phyloP scores from a whole-genome alignment of 306 rosid species.

The Cicer pinnatifidum region DNA sequence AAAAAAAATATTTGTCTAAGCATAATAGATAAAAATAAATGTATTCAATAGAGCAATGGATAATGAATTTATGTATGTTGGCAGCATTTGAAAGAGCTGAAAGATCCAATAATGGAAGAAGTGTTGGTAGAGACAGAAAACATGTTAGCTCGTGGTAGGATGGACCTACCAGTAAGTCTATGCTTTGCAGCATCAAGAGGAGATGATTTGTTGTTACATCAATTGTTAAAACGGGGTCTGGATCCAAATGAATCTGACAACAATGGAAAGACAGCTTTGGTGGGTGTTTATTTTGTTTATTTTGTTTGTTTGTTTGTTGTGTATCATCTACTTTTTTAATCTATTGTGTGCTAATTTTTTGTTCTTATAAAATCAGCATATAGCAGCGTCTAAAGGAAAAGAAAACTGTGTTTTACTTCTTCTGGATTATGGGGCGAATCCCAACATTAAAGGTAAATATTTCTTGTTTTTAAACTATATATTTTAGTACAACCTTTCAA shows the following conservation, averaged over 20 bases:
- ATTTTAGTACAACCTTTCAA: neutral
- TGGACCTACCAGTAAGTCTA: conserved; percentile 87
- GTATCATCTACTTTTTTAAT: neutral
- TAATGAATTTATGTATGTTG: neutral
- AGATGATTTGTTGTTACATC: conserved; percentile 77
- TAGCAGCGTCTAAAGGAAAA: conserved; percentile 74
- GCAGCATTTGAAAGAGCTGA: conserved; percentile 74
- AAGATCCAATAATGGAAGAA: conserved; percentile 85
- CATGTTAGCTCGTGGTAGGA: conserved; percentile 82
- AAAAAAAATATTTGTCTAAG: too few relatives aligned
- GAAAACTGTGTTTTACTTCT: conserved; percentile 74
- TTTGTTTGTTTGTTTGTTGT: neutral
- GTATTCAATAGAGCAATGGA: conserved; percentile 8
- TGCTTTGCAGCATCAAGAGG: conserved; percentile 84
- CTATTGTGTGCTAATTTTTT: neutral
- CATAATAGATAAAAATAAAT: too few relatives aligned
- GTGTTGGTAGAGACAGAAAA: conserved; percentile 79
- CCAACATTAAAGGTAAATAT: conserved; percentile 75
- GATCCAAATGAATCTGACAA: conserved; percentile 85
- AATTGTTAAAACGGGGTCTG: conserved; percentile 70
- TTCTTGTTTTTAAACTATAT: conserved; percentile 3
- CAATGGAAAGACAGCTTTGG: conserved; percentile 84
- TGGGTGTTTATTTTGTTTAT: conserved; percentile 41
- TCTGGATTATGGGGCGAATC: conserved; percentile 72
- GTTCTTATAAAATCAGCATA: conserved; percentile 61